Percentiles rank a stretch among this genome's conserved stretches.
These are phyloP conservation scores for Lipomyces yamanashiensis DNA, from an alignment of 805 yeast genomes.

Conservation along the genomic window DNA sequence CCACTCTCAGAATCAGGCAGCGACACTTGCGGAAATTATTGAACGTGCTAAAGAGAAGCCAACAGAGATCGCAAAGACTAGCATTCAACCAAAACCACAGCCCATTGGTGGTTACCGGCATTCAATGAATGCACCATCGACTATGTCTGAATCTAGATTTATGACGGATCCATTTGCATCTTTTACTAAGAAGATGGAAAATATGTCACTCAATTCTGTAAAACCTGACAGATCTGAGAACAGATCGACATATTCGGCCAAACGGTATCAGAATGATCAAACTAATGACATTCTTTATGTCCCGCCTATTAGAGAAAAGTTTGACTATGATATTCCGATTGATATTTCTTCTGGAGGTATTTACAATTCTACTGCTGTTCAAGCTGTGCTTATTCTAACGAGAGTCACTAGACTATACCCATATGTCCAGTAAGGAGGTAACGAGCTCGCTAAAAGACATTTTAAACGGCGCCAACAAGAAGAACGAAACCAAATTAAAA, in stretches of 20 bases:
- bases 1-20: neutral
- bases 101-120: conserved; percentile 9
- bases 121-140: conserved; percentile 4
- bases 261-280: neutral
- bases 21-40: neutral
- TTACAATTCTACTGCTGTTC: neutral
- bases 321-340: conserved; percentile 7
- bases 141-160: conserved; percentile 11
- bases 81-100: neutral
- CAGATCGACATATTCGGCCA: neutral
- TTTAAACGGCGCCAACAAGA: conserved; percentile 2
- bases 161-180: conserved; percentile 12
- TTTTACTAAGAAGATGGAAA: conserved; percentile 7
- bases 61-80: neutral
- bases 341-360: conserved; percentile 12
- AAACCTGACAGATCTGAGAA: neutral
- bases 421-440: conserved; percentile 20
- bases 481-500: neutral
- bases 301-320: neutral
- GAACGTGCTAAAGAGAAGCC: conserved; percentile 7
- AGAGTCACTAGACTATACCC: conserved; percentile 18
- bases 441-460: conserved; percentile 27
- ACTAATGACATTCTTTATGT: conserved; percentile 6
- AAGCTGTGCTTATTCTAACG: neutral
- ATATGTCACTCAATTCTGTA: neutral